Evolutionary conservation across 2,329 filamentous ascomycete genomes (phyloP).

Genomic region (Dactylellina cionopaga): DNA sequence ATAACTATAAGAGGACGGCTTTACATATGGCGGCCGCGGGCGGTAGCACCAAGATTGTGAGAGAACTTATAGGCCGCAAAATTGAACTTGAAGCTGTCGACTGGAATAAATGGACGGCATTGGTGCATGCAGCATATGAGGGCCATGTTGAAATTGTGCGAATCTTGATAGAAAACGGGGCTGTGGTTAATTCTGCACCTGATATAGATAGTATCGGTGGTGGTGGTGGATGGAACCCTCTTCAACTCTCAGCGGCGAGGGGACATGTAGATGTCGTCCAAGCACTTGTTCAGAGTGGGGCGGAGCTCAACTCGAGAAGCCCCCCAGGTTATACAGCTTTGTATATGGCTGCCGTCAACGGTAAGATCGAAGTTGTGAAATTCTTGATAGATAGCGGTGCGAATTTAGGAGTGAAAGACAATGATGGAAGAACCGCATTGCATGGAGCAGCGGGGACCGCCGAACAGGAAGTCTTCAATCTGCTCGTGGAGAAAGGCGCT

Average conservation of each 20-base stretch:
- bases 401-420: slow-evolving; percentile 1
- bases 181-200: not conserved
- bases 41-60: not conserved
- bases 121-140: not conserved
- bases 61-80: not conserved
- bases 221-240: too few relatives aligned
- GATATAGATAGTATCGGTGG: not conserved
- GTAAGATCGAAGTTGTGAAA: not conserved
- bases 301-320: not conserved
- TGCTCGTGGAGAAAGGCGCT: slow-evolving; percentile 39
- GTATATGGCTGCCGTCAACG: not conserved
- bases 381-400: not conserved
- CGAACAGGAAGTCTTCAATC: slow-evolving; percentile 38
- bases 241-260: not conserved
- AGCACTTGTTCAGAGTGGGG: not conserved
- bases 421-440: slow-evolving; percentile 55
- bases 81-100: not conserved
- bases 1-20: not conserved
- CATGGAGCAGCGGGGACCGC: slow-evolving; percentile 54
- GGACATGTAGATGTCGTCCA: not conserved
- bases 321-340: not conserved
- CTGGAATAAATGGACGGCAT: not conserved
- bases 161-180: not conserved
- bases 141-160: not conserved
- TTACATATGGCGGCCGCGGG: not conserved